Conservation (phyloP, 768 basidiomycete species). For the Boletus sensibilis region DNA sequence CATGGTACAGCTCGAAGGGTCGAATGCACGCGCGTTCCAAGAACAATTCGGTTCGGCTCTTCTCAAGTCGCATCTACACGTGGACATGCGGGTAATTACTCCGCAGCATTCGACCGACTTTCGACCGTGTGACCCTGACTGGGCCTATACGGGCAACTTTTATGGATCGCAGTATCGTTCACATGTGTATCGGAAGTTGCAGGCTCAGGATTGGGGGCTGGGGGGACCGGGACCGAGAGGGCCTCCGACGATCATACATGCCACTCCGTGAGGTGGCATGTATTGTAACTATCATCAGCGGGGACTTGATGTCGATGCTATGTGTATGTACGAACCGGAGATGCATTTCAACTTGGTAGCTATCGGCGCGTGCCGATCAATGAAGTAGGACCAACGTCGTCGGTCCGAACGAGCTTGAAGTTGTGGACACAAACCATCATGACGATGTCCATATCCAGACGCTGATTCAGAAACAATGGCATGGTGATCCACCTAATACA, state of each 20-base stretch:
- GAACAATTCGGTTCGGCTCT: slow-evolving; percentile 25
- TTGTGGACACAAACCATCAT: background rate
- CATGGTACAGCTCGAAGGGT: slow-evolving; percentile 29
- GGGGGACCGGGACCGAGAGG: slow-evolving; percentile 27
- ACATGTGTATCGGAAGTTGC: slow-evolving; percentile 31
- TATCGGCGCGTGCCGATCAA: background rate
- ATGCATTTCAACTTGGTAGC: slow-evolving; percentile 1
- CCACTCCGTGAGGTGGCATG: slow-evolving; percentile 14
- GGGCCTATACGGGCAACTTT: slow-evolving; percentile 29
- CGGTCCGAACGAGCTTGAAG: background rate
- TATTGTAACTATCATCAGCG: slow-evolving; percentile 5
- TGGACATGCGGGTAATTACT: slow-evolving; percentile 22
- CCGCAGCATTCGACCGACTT: slow-evolving; percentile 16
- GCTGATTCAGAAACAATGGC: background rate
- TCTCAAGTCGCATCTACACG: slow-evolving; percentile 28
- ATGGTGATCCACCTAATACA: slow-evolving; percentile 11
- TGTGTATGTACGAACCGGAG: slow-evolving; percentile 7
- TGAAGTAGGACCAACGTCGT: background rate
- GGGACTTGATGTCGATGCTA: slow-evolving; percentile 2
- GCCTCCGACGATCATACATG: slow-evolving; percentile 27
- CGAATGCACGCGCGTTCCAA: slow-evolving; percentile 24
- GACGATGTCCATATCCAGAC: background rate
- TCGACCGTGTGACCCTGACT: slow-evolving; percentile 25
- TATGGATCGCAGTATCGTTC: slow-evolving; percentile 33
- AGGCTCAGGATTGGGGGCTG: slow-evolving; percentile 27